Base-by-base conservation (phyloP, 371 early-diverging fungal genomes). In the Saksenaea vasiformis region DNA sequence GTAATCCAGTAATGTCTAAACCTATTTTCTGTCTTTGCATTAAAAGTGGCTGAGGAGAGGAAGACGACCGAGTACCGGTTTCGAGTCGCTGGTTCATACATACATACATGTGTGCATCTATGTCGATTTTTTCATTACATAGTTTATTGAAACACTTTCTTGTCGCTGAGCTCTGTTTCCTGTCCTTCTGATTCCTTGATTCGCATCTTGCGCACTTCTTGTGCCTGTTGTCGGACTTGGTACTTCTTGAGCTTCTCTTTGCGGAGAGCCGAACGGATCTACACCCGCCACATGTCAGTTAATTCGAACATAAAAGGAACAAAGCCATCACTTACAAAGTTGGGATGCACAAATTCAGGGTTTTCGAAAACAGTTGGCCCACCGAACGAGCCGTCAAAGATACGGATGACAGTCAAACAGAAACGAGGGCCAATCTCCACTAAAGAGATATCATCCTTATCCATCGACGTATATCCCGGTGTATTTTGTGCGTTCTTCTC, bases 351-450 rank as follows among this genome's bases (percentile, higher is more conserved):
- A 68, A 91, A 98, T 57, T 91, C 87, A 17, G 91, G 87, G 72
- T 96, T 96, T 73, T 94, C 93, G 74, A 86, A 98, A 57, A 96
- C 84, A 41, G 95, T 93, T 28, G 90, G 83, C 0, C 99, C 99
- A 67, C 93, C 87, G 80, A 97, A 98, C 44, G 92, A 89, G 27
- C 97, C 97, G 61, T 93, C 96, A 77, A 98, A 97, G 67, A 97
- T 91, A 64, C 94, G 86, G 70, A 97, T 95, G 10, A 93, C 85
- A 66, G 91, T 91, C 70, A 98, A 81, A 62, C 93, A 93, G 82
- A 98, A 96, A 17, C 99, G 91, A 37, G 99, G 99, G n/a, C 99
- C 99, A 60, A 98, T 95, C 77, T 98, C 99, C 17, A 95, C 91
- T 38, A 98, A 77, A 2, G 91, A 85, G 19, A 92, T 85, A 59